Evolutionary conservation across 208 protist species (phyloP).

Genomic region (Trypanosomatidae sp.): DNA sequence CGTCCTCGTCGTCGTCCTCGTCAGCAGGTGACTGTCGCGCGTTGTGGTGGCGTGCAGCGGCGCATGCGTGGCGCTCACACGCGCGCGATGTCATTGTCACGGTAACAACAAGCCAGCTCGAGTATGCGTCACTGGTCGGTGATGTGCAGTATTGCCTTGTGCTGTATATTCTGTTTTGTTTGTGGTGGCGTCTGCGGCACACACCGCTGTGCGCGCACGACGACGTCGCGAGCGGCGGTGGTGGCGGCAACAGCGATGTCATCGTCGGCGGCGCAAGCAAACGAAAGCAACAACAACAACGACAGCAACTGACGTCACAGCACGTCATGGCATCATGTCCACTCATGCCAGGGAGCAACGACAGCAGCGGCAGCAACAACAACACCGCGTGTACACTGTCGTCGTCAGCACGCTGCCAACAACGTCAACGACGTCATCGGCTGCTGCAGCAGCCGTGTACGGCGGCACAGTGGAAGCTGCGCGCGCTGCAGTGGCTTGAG

Average conservation of each 20-base stretch:
- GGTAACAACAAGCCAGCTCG: constrained; percentile 36
- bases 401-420: background rate
- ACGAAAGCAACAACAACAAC: background rate
- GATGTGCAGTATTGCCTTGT: constrained; percentile 75
- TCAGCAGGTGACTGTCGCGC: constrained; percentile 46
- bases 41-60: constrained; percentile 50
- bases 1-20: no score
- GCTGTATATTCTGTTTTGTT: constrained; percentile 55
- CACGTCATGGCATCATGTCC: no score
- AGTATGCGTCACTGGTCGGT: constrained; percentile 63
- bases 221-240: background rate
- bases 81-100: constrained; percentile 27
- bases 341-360: background rate
- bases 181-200: constrained; percentile 61
- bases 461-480: constrained; percentile 51
- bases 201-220: background rate
- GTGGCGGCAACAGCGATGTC: background rate
- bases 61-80: constrained; percentile 52
- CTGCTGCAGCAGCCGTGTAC: constrained; percentile 4
- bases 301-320: no score
- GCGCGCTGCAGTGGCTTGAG: constrained; percentile 73
- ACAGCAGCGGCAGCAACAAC: background rate
- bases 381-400: background rate
- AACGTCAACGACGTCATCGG: background rate
- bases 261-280: background rate